Base-by-base conservation (phyloP, 2,329 filamentous ascomycete genomes). In the Phyllosticta paracitricarpa region DNA sequence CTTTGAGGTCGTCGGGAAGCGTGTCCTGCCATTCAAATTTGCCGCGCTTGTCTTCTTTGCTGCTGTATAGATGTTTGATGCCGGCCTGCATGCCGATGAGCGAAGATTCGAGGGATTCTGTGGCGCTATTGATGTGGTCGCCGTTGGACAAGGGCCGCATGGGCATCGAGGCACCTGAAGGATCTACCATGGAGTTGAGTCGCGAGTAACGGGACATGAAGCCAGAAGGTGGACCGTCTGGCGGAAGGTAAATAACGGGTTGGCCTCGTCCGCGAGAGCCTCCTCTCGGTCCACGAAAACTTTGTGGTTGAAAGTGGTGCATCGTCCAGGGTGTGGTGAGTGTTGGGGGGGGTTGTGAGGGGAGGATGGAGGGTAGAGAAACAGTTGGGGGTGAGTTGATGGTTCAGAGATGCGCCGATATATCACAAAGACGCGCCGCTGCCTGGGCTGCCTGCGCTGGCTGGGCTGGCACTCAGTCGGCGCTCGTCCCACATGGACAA, bases 11-110 rank as follows among this genome's bases (percentile, higher is more conserved):
- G 56, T 61, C 54, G 40, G 59, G 59, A 14, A 57, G 17, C 9
- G 48, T 54, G 14, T 80, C 73, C 19, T 86, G 78, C 57, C 79
- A 81, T 67, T 84, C 84, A 62, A 79, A 78, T 51, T 80, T 79
- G 66, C 84, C 79, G 24, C 48, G 53, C 28, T 57, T 61, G 22
- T 61, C 59, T 54, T 77, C 77, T 63, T 80, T 78, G 53, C 77
- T 77, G 26, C 75, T 73, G 63, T 82, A 83, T 4, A 83, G 71
- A 26, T 80, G 71, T 67, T 79, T 79, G 24, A 75, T 67, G 8
- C 75, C 76, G 52, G 61, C 70, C 54, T 72, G 70, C 75, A 77
- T 76, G 26, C 75, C 75, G 7, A 68, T 65, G 9, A 69, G 63
- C 40, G 57, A 67, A 2, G 64, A 62, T 40, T 69, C 67, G 10